Base-by-base conservation (phyloP, 2,329 filamentous ascomycete species). In the Raffaelea albimanens region DNA sequence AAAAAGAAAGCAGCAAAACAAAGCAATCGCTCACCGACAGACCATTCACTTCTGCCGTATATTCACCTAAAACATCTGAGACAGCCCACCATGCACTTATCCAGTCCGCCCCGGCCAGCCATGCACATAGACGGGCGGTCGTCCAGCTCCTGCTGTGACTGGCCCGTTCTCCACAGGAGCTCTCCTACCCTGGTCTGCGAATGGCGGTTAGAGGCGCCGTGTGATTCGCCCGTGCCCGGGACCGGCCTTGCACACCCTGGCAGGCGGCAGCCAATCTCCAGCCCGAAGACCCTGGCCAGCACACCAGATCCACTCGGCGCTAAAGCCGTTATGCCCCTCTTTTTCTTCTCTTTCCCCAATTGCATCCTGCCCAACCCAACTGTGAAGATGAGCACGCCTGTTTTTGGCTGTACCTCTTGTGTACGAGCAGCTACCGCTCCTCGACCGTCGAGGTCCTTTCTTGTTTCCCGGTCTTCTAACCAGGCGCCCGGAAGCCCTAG, bases 221-320 rank as follows among this genome's bases (percentile, higher is more conserved):
- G 25, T 55, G 53, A 55, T 55, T 55, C 49, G 53, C 41, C 45
- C 40, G 46, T 39, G 18, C 23, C 33, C 48, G 44, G 44, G 45
- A 33, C 44, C 34, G 48, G 50, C 47, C 43, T 46, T 47, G 48
- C 36, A 16, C 31, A 46, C 41, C 50, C 53, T 43, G 51, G 52
- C 44, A 25, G 21, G 19, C 50, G 50, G 49, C 53, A 53, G 49
- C 53, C 53, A 55, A 55, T 55, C 50, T 45, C 44, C 46, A 45
- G 44, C 43, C 45, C 45, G 34, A 54, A 45, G 38, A 44, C 50
- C 53, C 49, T 51, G 50, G 49, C 46, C 50, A 52, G 45, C 52
- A 52, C 49, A 50, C 39, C 44, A 45, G 49, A 47, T 49, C 53
- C 51, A 51, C 46, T 50, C 47, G 47, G 53, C 53, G 53, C 52